phyloP scores from a whole-genome alignment of 2,329 filamentous ascomycete species.

The Aspergillus transmontanensis region DNA sequence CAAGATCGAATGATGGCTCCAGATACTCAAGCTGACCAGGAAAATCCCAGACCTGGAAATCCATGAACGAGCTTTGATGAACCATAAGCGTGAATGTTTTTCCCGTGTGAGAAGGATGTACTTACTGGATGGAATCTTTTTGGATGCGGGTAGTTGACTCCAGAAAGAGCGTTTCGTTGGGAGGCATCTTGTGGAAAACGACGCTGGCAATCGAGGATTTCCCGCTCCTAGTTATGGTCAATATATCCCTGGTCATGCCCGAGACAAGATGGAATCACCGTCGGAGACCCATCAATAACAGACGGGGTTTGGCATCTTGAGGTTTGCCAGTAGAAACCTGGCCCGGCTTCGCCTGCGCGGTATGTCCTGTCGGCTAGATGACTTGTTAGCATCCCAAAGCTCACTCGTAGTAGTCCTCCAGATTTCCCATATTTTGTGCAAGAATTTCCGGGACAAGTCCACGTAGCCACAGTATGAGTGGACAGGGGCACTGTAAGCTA shows the following conservation, averaged over 20 bases:
- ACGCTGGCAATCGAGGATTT: slow-evolving; percentile 99
- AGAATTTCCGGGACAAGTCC: background rate
- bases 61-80: slow-evolving; percentile 84
- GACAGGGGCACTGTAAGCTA: background rate
- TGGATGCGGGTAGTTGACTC: slow-evolving; percentile 94
- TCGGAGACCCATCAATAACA: slow-evolving; percentile 93
- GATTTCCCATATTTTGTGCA: background rate
- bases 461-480: background rate
- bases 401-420: background rate
- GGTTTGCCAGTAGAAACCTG: slow-evolving; percentile 44
- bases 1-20: slow-evolving; percentile 84
- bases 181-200: slow-evolving; percentile 97
- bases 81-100: background rate
- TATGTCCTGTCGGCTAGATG: slow-evolving; percentile 27
- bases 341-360: slow-evolving; percentile 28
- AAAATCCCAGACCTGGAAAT: slow-evolving; percentile 98
- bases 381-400: slow-evolving; percentile 33
- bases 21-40: slow-evolving; percentile 94
- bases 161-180: slow-evolving; percentile 91
- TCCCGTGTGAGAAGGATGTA: slow-evolving; percentile 15
- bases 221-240: slow-evolving; percentile 69
- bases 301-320: slow-evolving; percentile 71
- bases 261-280: slow-evolving; percentile 59
- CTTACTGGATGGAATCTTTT: slow-evolving; percentile 92
- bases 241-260: background rate